These are phyloP conservation scores for Penicillium soppii DNA, from an alignment of 495 filamentous ascomycete species.

Conservation along the genomic window DNA sequence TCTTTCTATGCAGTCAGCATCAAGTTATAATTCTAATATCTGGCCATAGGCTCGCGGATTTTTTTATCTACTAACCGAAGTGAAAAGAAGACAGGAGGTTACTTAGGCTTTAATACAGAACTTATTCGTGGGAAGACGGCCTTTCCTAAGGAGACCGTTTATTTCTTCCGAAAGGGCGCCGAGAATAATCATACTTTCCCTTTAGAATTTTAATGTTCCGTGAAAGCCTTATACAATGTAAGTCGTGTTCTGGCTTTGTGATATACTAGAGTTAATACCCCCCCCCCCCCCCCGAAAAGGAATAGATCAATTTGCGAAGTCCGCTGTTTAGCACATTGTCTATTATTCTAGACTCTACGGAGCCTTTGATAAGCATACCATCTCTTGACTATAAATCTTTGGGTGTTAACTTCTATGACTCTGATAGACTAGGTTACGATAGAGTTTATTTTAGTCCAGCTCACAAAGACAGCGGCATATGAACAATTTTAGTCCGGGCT, in stretches of 20 bases:
- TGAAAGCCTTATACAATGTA: constrained; percentile 8
- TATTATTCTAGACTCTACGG: constrained; percentile 1
- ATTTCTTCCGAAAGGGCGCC: constrained; percentile 4
- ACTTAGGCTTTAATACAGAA: constrained; percentile 5
- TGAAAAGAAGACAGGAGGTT: constrained; percentile 8
- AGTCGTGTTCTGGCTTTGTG: background rate
- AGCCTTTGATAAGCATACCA: constrained; percentile 8
- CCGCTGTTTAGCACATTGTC: background rate
- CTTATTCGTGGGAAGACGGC: constrained; percentile 12
- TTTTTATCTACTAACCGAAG: constrained; percentile 3
- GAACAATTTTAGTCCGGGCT: constrained; percentile 6
- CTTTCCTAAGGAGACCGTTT: constrained; percentile 7
- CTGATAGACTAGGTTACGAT: background rate
- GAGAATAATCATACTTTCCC: background rate
- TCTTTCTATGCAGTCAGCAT: background rate
- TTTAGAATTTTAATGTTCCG: background rate
- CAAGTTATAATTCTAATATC: background rate
- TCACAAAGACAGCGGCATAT: constrained; percentile 12
- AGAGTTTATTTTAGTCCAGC: constrained; percentile 7
- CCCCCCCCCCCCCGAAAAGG: background rate
- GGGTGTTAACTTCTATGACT: constrained; percentile 9
- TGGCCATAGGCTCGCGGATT: constrained; percentile 5
- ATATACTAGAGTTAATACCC: background rate
- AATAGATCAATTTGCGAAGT: constrained; percentile 10
- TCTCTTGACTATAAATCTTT: constrained; percentile 10